A percentile compares a stretch with the other conserved stretches of the same genome.
Conservation (phyloP, 108 stramenopile species). For the Nitzschia sp. region DNA sequence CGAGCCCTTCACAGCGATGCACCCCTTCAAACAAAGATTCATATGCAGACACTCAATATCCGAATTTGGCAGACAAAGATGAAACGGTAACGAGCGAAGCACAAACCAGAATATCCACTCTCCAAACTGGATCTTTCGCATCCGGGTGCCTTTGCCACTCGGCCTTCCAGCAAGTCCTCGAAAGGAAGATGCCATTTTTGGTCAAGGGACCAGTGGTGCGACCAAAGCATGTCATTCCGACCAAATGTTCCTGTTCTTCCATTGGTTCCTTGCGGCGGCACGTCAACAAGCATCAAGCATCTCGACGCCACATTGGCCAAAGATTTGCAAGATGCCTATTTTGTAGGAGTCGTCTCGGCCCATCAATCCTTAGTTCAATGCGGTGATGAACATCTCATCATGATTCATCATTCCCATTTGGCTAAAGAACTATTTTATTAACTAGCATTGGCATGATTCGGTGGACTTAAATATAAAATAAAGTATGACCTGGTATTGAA, state of each 20-base stretch:
- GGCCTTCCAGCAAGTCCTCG: constrained; percentile 33
- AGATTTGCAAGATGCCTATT: constrained; percentile 72
- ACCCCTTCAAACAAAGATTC: constrained; percentile 2
- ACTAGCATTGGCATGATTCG: constrained; percentile 70
- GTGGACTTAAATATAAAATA: too few species aligned
- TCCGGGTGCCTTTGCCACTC: constrained; percentile 79
- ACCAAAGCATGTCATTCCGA: constrained; percentile 74
- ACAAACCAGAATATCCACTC: constrained; percentile 16
- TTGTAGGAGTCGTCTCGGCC: constrained; percentile 84
- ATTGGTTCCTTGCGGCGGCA: constrained; percentile 72
- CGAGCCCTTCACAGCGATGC: constrained; percentile 69
- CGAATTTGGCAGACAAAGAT: too few species aligned
- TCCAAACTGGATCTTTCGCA: constrained; percentile 52
- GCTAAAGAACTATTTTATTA: constrained; percentile 85
- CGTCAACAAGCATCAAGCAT: constrained; percentile 45
- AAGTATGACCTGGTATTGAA: too few species aligned
- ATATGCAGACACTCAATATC: too few species aligned
- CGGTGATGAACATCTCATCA: constrained; percentile 83
- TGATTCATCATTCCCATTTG: constrained; percentile 79
- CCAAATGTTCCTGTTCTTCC: constrained; percentile 72
- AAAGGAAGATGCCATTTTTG: constrained; percentile 1
- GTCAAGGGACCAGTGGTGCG: constrained; percentile 27
- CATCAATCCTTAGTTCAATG: constrained; percentile 87
- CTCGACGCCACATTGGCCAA: constrained; percentile 55
- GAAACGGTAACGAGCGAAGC: too few species aligned